A percentile compares a stretch with the other conserved stretches of the same genome.
phyloP scores from a whole-genome alignment of 2,329 filamentous ascomycete species.

The Talaromyces albobiverticillius region DNA sequence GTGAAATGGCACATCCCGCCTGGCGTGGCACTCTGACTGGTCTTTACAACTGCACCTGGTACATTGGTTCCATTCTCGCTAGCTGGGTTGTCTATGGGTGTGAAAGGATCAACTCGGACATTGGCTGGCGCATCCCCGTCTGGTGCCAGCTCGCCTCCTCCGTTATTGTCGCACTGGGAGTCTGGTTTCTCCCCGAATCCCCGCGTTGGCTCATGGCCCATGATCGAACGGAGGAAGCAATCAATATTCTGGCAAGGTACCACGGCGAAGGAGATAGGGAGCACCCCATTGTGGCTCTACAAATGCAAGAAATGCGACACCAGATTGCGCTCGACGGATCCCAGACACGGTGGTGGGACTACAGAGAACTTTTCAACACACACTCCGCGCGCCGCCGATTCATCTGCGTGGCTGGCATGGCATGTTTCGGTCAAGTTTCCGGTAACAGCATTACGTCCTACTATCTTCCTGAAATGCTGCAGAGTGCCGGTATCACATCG shows the following conservation, averaged over 20 bases:
- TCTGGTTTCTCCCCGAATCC: conserved; percentile 26
- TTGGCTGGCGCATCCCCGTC: conserved; percentile 14
- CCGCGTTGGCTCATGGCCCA: conserved; percentile 24
- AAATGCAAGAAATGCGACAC: conserved; percentile 42
- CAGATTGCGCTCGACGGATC: conserved; percentile 31
- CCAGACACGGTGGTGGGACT: conserved; percentile 36
- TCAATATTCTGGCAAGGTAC: conserved; percentile 38
- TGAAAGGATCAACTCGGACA: background rate
- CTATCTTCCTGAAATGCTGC: conserved; percentile 39
- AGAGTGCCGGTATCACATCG: conserved; percentile 37
- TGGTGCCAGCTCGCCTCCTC: conserved; percentile 17
- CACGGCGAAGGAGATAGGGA: conserved; percentile 42
- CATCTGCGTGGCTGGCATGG: conserved; percentile 34
- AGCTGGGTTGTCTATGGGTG: conserved; percentile 14
- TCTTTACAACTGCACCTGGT: conserved; percentile 38
- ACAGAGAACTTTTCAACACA: conserved; percentile 32
- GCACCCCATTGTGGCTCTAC: conserved; percentile 41
- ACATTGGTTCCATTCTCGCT: conserved; percentile 14
- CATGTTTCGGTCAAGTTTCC: conserved; percentile 38
- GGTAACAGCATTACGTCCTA: conserved; percentile 35
- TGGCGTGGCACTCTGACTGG: background rate
- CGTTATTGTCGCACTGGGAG: conserved; percentile 13
- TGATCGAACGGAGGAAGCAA: conserved; percentile 23
- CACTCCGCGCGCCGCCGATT: conserved; percentile 33
- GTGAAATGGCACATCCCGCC: conserved; percentile 23